phyloP scores from a whole-genome alignment of 495 filamentous ascomycete genomes.

The Lophiostoma macrostomum region DNA sequence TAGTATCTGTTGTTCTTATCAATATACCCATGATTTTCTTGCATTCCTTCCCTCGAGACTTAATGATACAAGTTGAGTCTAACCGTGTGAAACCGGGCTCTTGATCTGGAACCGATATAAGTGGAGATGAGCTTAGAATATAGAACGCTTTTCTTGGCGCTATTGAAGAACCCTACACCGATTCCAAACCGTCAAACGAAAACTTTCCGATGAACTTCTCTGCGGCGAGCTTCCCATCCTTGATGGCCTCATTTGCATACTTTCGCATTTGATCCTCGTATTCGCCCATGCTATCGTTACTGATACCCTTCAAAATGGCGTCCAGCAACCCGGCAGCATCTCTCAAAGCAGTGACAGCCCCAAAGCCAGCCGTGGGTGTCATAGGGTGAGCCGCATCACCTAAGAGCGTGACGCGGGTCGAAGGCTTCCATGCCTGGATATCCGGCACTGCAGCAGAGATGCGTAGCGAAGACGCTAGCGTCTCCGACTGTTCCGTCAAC shows the following conservation, averaged over 20 bases:
- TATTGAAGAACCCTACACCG: too few relatives aligned
- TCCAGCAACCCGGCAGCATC: slow-evolving; percentile 26
- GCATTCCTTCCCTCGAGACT: too few relatives aligned
- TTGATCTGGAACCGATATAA: too few relatives aligned
- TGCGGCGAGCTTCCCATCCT: too few relatives aligned
- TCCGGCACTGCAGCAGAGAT: slow-evolving; percentile 24
- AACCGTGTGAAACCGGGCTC: too few relatives aligned
- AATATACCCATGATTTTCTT: too few relatives aligned
- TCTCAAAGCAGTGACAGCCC: slow-evolving; percentile 32
- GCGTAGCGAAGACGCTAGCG: slow-evolving; percentile 26
- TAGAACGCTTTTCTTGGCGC: too few relatives aligned
- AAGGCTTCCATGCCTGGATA: slow-evolving; percentile 14
- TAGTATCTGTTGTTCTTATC: too few relatives aligned
- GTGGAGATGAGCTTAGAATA: too few relatives aligned
- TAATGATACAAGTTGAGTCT: too few relatives aligned
- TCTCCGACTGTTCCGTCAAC: slow-evolving; percentile 28
- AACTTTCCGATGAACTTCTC: too few relatives aligned
- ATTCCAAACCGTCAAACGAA: too few relatives aligned
- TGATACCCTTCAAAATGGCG: slow-evolving; percentile 14
- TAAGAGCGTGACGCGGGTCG: slow-evolving; percentile 29
- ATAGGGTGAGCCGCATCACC: slow-evolving; percentile 39
- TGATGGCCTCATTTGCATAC: slow-evolving; percentile 15
- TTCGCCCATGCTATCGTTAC: slow-evolving; percentile 11
- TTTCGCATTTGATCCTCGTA: slow-evolving; percentile 31
- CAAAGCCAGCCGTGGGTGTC: slow-evolving; percentile 33